These are phyloP conservation scores for Penicillium sp. DNA, from an alignment of 2,329 filamentous ascomycete genomes.

Conservation along the genomic window DNA sequence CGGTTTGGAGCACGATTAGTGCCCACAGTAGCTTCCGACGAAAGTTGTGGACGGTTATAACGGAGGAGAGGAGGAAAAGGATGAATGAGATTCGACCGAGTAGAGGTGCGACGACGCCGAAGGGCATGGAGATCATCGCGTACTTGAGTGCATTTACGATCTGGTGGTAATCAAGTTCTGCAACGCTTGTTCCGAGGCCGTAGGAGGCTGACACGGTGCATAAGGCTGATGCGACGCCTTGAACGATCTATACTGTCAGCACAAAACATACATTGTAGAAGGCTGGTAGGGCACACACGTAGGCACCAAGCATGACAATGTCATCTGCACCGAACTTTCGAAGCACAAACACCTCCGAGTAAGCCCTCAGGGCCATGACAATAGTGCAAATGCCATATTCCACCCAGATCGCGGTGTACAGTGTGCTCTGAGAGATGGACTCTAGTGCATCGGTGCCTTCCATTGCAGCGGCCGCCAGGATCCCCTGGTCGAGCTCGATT, in stretches of 20 bases:
- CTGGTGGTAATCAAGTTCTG: not conserved
- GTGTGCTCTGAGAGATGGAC: not conserved
- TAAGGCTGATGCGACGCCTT: slow-evolving; percentile 4
- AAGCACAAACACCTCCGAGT: slow-evolving; percentile 5
- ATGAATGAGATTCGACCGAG: slow-evolving; percentile 13
- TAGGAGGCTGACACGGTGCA: not conserved
- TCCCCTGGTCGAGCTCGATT: no score
- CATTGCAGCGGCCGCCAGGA: no score
- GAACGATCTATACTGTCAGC: slow-evolving; percentile 1
- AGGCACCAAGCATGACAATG: slow-evolving; percentile 12
- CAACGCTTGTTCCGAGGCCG: slow-evolving; percentile 5
- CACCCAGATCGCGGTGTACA: slow-evolving; percentile 13
- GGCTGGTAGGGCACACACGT: not conserved
- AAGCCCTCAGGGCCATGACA: slow-evolving; percentile 9
- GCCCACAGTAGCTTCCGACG: slow-evolving; percentile 11
- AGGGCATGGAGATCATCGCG: slow-evolving; percentile 8
- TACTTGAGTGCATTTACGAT: slow-evolving; percentile 1
- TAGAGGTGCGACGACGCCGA: not conserved
- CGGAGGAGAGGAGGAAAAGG: not conserved
- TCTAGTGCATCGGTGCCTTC: not conserved
- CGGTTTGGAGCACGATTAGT: not conserved
- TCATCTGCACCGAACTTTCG: slow-evolving; percentile 2
- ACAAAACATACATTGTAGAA: not conserved
- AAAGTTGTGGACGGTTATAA: not conserved
- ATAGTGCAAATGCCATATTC: slow-evolving; percentile 10